Base-by-base conservation (phyloP, 1,139 yeast genomes). In the Zygosaccharomyces pseudobailii region DNA sequence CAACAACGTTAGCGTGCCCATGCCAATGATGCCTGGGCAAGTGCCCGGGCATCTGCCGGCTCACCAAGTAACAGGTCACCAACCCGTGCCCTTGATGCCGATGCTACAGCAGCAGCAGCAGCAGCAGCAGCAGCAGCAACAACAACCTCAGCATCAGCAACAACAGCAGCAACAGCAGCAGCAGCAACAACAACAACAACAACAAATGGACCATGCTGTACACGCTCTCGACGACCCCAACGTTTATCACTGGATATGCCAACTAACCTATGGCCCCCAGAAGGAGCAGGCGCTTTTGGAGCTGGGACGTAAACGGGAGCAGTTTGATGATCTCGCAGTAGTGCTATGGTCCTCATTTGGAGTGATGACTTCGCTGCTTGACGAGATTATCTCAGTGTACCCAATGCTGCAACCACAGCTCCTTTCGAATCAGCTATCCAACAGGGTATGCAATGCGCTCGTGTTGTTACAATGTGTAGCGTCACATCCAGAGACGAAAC, bases 331-430 rank as follows among this genome's bases (percentile, higher is more conserved):
- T 63, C 75, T 92, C 54, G 97, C 98, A 0, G 70, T 89, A 39
- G 95, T 90, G 5, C 72, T 92, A 50, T 92, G 98, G 98, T 85
- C 92, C 59, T 87, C 97, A 4, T 90, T 85, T 69, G 98, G 97
- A 23, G 97, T 90, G 17, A 89, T 92, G 95, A 84, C 97, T 1
- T 86, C 90, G 13, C 71, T 92, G 42, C 69, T 92, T 52, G 95
- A 88, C 65, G 98, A 92, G 64, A 89, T 92, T 47, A 82, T 89
- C 40, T 77, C 88, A 4, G 96, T 90, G 3, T 92, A 92, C 63
- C 96, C 97, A 17, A 76, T 84, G 62, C 73, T 92, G 52, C 84
- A 87, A 40, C 97, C 97, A 10, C 96, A 96, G 30, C 82, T 79
- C 42, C 75, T 92, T 51, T 83, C 92, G 3, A 88, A 95, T 9